Evolutionary conservation across 83 land plant genomes (phyloP), one percentile per base, ranked within the genome.

Genomic region (Picea abies): DNA sequence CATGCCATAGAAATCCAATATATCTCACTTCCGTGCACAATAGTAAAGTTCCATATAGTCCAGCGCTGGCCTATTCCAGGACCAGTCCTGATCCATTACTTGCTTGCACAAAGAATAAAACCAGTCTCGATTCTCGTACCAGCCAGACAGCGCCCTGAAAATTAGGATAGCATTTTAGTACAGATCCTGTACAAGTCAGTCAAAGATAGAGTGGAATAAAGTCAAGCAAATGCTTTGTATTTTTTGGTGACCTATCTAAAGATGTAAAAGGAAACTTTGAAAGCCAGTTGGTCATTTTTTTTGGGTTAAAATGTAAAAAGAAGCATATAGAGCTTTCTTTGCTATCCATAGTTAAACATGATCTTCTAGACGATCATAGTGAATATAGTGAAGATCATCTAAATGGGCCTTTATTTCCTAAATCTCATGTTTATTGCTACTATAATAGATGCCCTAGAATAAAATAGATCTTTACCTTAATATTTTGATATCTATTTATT

Each of bases 31-130:
- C 26, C 88, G 84, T 3, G 97, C 96, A 62, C 89, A 84, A 80
- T 94, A 86, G 83, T 96, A 96, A 62, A 96, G 97, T 82, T 96
- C 98, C 82, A 96, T 79, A 77, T 96, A 96, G 73, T 96, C 97
- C 64, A 96, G 87, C 4, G 98, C 95, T 37, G 98, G 98, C 58
- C 97, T 87, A 83, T 96, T 96, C 98, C 98, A 96, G 29, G 98
- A 90, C 98, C 97, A 96, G 84, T 96, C 98, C 90, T 96, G 98
- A 85, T 96, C 98, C 97, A 96, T 96, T 71, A 91, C 98, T 23
- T 82, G 85, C 92, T 92, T 89, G 90, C 95, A 88, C 62, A 96
- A 82, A 4, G 79, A 64, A 81, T 96, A 66, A 73, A 96, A 90
- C 98, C 98, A 96, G 1, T 88, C 91, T 17, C 96, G 94, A 12